phyloP scores from a whole-genome alignment of 108 stramenopile genomes.

The Discostella pseudostelligera region DNA sequence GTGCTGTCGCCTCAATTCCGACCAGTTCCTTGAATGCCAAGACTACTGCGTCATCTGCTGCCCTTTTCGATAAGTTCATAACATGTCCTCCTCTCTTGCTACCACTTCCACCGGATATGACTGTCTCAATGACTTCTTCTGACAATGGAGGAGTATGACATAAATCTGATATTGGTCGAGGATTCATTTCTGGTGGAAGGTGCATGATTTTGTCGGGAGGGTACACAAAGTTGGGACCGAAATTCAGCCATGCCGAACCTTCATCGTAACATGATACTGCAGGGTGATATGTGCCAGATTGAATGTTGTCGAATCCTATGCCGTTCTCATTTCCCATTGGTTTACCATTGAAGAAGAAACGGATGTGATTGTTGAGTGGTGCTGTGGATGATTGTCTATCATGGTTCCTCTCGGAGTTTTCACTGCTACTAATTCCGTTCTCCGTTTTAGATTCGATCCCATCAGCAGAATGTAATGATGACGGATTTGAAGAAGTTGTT shows the following conservation, averaged over 20 bases:
- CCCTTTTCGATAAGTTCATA: constrained; percentile 50
- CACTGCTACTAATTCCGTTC: constrained; percentile 2
- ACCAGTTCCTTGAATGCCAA: constrained; percentile 62
- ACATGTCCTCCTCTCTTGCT: constrained; percentile 49
- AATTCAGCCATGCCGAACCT: constrained; percentile 65
- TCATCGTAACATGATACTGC: constrained; percentile 81
- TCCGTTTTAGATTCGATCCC: not conserved
- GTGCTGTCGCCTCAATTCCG: constrained; percentile 51
- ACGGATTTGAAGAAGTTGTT: not conserved
- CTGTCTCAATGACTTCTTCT: constrained; percentile 53
- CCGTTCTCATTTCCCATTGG: constrained; percentile 69
- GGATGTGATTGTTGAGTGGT: constrained; percentile 58
- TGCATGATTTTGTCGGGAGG: constrained; percentile 41
- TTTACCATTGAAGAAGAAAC: constrained; percentile 92
- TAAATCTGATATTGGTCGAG: constrained; percentile 58
- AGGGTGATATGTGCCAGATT: constrained; percentile 76
- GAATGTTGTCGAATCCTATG: constrained; percentile 64
- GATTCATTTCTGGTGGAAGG: constrained; percentile 40
- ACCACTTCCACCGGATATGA: constrained; percentile 31
- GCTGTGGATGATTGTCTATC: constrained; percentile 10
- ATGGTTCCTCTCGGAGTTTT: not conserved
- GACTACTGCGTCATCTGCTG: constrained; percentile 36
- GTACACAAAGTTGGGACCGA: constrained; percentile 84
- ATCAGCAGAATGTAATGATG: not conserved
- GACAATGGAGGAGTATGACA: constrained; percentile 55